Evolutionary conservation across 2,329 filamentous ascomycete species (phyloP).

Genomic region (Penicillium crustosum): DNA sequence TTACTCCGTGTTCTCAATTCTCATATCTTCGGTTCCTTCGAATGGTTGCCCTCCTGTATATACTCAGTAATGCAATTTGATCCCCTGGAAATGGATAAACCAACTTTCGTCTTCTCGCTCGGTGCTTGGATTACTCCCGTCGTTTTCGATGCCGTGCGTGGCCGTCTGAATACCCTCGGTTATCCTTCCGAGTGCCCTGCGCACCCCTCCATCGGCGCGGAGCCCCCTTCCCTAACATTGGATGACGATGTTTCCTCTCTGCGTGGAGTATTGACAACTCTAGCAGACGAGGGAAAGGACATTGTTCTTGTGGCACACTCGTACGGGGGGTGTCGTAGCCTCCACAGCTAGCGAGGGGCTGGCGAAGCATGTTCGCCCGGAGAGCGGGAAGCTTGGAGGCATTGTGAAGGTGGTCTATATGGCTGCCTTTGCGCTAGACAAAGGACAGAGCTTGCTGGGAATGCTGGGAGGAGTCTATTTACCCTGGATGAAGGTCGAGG

Average conservation of each 20-base stretch:
- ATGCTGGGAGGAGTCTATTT: constrained; percentile 24
- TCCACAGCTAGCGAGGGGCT: constrained; percentile 33
- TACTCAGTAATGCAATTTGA: not conserved
- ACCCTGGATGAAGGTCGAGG: constrained; percentile 25
- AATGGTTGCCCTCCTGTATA: not conserved
- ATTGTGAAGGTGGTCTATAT: constrained; percentile 34
- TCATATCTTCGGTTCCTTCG: not conserved
- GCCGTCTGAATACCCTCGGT: constrained; percentile 33
- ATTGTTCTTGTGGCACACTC: constrained; percentile 36
- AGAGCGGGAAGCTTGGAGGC: constrained; percentile 28
- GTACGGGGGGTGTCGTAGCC: constrained; percentile 35
- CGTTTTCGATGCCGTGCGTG: constrained; percentile 32
- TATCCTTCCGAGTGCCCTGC: constrained; percentile 34
- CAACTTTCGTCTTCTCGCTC: constrained; percentile 40
- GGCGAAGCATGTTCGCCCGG: constrained; percentile 21
- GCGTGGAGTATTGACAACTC: constrained; percentile 15
- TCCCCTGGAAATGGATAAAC: constrained; percentile 9
- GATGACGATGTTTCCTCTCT: constrained; percentile 37
- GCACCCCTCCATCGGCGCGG: constrained; percentile 30
- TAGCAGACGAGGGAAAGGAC: constrained; percentile 30
- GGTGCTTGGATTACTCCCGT: constrained; percentile 43
- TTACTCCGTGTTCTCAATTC: no score
- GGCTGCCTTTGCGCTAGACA: constrained; percentile 38
- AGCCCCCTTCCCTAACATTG: constrained; percentile 37
- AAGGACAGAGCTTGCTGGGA: constrained; percentile 35